phyloP scores from a whole-genome alignment of 805 yeast species.

The Monosporozyma yasuniensis region DNA sequence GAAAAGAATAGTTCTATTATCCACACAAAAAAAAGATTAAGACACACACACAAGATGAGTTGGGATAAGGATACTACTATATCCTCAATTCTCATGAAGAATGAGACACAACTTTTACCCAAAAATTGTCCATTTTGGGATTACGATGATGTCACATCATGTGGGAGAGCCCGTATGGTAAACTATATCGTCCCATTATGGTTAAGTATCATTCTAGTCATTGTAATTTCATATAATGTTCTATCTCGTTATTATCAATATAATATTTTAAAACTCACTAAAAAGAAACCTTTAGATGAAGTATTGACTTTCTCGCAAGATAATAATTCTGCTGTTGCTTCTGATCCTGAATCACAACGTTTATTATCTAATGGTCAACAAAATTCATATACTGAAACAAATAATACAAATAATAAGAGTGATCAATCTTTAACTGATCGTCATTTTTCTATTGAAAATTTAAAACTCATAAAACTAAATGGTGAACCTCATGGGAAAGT shows the following conservation, averaged over 20 bases:
- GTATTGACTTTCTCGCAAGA: conserved; percentile 6
- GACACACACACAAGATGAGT: background rate
- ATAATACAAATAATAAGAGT: background rate
- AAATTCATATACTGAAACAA: background rate
- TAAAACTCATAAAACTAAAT: conserved; percentile 46
- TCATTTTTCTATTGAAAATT: conserved; percentile 56
- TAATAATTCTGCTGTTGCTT: background rate
- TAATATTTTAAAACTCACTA: conserved; percentile 11
- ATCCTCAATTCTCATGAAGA: background rate
- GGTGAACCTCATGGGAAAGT: conserved; percentile 53
- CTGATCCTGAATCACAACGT: background rate
- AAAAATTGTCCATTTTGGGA: conserved; percentile 35
- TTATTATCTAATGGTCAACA: conserved; percentile 2
- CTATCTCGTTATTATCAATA: conserved; percentile 15
- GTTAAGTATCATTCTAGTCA: background rate
- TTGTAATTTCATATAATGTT: conserved; percentile 8
- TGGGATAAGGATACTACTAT: background rate
- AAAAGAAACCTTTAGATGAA: conserved; percentile 15
- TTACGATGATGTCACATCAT: conserved; percentile 51
- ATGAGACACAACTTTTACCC: background rate
- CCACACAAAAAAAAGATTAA: background rate
- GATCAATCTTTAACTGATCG: conserved; percentile 35
- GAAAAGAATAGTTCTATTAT: too few species aligned
- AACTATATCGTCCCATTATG: background rate
- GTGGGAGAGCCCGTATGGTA: conserved; percentile 33